These are phyloP conservation scores for Vanilla planifolia DNA, from an alignment of 106 monocot genomes.

Conservation along the genomic window DNA sequence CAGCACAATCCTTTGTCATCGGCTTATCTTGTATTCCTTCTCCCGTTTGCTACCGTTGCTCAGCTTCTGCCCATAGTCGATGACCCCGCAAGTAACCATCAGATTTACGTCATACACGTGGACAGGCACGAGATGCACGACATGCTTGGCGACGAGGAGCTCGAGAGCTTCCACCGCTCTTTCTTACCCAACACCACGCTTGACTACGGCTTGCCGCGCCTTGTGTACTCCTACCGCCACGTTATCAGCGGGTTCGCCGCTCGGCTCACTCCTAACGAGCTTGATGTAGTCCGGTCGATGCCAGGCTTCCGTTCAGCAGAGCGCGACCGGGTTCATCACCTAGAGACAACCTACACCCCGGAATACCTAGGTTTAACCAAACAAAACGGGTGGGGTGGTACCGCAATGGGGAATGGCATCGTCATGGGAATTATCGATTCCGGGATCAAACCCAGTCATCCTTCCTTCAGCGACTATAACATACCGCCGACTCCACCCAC, in stretches of 20 bases:
- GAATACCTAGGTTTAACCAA: constrained; percentile 13
- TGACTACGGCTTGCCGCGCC: too few species aligned
- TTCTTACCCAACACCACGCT: too few species aligned
- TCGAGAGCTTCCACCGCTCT: too few species aligned
- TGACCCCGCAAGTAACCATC: not conserved
- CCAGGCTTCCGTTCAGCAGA: constrained; percentile 29
- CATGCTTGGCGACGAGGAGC: too few species aligned
- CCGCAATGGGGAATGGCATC: constrained; percentile 8
- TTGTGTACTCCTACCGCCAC: constrained; percentile 12
- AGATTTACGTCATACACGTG: constrained; percentile 25
- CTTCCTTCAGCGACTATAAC: constrained; percentile 16
- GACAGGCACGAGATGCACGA: not conserved
- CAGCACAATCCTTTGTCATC: too few species aligned
- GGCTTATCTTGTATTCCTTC: too few species aligned
- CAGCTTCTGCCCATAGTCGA: not conserved
- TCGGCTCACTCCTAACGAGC: constrained; percentile 27
- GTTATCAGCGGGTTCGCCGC: constrained; percentile 32
- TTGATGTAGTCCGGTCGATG: constrained; percentile 10
- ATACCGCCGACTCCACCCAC: constrained; percentile 2
- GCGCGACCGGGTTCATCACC: not conserved
- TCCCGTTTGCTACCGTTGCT: too few species aligned
- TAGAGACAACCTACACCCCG: constrained; percentile 52
- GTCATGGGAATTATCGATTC: constrained; percentile 22
- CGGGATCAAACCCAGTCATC: constrained; percentile 16
- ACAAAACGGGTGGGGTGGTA: not conserved